Conservation (phyloP, 2,329 filamentous ascomycete genomes). For the Alternaria sp. region DNA sequence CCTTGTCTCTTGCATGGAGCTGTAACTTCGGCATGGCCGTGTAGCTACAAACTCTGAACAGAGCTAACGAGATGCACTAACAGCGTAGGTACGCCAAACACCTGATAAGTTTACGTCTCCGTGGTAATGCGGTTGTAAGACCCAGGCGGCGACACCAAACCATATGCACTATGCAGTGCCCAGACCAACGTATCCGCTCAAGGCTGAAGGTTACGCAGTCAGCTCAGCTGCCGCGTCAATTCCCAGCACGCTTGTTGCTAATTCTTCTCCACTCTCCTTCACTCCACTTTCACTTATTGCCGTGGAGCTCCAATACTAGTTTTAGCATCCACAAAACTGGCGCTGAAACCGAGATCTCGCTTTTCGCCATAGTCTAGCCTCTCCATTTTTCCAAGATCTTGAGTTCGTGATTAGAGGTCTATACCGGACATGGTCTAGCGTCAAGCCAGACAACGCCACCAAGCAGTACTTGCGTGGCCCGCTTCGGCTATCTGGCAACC, state of each 20-base stretch:
- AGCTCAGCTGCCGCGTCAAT: constrained; percentile 7
- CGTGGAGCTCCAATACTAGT: constrained; percentile 1
- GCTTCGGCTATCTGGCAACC: constrained; percentile 17
- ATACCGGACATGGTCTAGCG: constrained; percentile 4
- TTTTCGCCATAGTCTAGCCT: not conserved
- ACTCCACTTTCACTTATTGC: not conserved
- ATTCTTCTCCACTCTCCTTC: constrained; percentile 6
- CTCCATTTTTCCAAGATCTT: constrained; percentile 6
- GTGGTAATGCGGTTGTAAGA: not conserved
- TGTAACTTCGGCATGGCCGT: constrained; percentile 13
- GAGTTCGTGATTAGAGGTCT: not conserved
- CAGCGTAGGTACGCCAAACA: not conserved
- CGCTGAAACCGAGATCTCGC: constrained; percentile 7
- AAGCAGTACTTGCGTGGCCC: constrained; percentile 8
- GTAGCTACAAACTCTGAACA: constrained; percentile 3
- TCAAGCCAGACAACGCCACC: constrained; percentile 7
- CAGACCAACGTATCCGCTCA: constrained; percentile 7
- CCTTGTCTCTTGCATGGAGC: constrained; percentile 3
- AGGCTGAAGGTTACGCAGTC: constrained; percentile 15
- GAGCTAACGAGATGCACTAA: constrained; percentile 16
- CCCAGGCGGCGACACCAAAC: constrained; percentile 2
- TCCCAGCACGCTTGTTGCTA: constrained; percentile 13
- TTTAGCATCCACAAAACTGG: constrained; percentile 2
- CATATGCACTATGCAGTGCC: constrained; percentile 6
- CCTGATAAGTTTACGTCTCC: not conserved